phyloP scores from a whole-genome alignment of 371 early-diverging fungal species.

The Saksenaea oblongispora region DNA sequence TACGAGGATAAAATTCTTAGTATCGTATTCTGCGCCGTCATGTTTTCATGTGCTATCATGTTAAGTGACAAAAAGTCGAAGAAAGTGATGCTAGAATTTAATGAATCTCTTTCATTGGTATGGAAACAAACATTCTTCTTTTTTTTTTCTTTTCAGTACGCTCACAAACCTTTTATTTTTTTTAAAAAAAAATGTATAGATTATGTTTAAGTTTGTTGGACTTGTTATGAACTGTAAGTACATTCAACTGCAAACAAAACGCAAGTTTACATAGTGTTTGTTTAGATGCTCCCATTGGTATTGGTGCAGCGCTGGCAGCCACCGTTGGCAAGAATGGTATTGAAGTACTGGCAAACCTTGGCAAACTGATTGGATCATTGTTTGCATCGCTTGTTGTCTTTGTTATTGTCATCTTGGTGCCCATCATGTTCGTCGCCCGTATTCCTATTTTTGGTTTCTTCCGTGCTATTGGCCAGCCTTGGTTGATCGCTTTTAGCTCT shows the following conservation, averaged over 20 bases:
- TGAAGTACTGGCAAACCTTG: conserved; percentile 61
- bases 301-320: conserved; percentile 67
- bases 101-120: conserved; percentile 56
- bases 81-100: conserved; percentile 58
- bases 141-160: background rate
- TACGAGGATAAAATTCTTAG: conserved; percentile 59
- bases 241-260: background rate
- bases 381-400: conserved; percentile 66
- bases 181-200: conserved; percentile 21
- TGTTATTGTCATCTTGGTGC: conserved; percentile 60
- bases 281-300: conserved; percentile 73
- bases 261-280: background rate
- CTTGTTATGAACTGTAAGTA: conserved; percentile 65
- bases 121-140: background rate
- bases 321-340: conserved; percentile 73
- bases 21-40: conserved; percentile 69
- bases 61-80: conserved; percentile 53
- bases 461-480: conserved; percentile 61
- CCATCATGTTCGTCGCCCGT: conserved; percentile 62
- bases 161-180: no score
- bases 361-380: conserved; percentile 70
- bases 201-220: conserved; percentile 74
- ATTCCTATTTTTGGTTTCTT: conserved; percentile 62
- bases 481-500: conserved; percentile 83
- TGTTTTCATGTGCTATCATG: conserved; percentile 72